Conservation (phyloP, 306 rosid genomes). For the Quercus mongolica region DNA sequence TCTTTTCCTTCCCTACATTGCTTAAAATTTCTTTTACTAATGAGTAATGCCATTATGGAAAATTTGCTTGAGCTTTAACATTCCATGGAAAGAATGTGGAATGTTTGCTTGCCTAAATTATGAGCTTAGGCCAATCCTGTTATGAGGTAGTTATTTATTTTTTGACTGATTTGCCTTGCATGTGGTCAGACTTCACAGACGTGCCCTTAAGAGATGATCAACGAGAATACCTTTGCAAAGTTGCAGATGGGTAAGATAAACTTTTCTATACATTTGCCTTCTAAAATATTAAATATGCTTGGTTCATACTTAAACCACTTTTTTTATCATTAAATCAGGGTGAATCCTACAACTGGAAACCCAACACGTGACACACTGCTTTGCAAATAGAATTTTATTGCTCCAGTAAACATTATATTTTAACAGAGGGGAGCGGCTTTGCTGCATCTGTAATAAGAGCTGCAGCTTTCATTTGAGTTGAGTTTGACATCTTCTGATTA, state of each 20-base stretch:
- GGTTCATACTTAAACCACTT: slow-evolving; percentile 15
- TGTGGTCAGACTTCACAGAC: slow-evolving; percentile 78
- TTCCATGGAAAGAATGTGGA: too few relatives aligned
- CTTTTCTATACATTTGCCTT: not conserved
- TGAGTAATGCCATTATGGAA: too few relatives aligned
- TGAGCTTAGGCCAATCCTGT: not conserved
- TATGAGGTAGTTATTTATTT: not conserved
- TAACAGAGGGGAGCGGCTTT: slow-evolving; percentile 15
- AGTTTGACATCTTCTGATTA: slow-evolving; percentile 16
- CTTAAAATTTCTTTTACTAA: not conserved
- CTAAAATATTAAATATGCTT: slow-evolving; percentile 7
- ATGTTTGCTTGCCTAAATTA: not conserved
- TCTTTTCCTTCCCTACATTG: not conserved
- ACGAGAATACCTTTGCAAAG: slow-evolving; percentile 78
- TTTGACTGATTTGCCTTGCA: slow-evolving; percentile 15
- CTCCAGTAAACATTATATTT: slow-evolving; percentile 5
- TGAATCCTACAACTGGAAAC: slow-evolving; percentile 86
- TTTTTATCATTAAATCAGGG: slow-evolving; percentile 38
- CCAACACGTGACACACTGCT: slow-evolving; percentile 87
- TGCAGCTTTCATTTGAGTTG: slow-evolving; percentile 20
- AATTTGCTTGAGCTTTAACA: too few relatives aligned
- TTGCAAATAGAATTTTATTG: slow-evolving; percentile 51
- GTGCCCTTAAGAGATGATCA: slow-evolving; percentile 97
- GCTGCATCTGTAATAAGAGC: slow-evolving; percentile 14
- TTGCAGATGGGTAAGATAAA: slow-evolving; percentile 76